These are phyloP conservation scores for Primulina huaijiensis DNA, from an alignment of 257 asterid species.

Conservation along the genomic window DNA sequence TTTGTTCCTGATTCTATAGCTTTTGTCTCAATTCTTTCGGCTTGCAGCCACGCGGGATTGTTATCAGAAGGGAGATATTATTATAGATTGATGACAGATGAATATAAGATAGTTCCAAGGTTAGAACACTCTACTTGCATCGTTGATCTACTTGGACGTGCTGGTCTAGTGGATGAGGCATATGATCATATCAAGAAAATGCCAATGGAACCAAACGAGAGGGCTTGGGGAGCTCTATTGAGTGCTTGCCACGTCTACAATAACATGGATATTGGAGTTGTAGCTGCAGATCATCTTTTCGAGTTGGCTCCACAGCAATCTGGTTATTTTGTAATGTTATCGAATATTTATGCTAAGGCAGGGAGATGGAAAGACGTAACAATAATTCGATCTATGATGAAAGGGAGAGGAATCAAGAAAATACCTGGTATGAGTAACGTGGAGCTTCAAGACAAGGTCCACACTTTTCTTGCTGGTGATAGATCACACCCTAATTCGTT, in stretches of 20 bases:
- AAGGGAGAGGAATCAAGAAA: conserved; percentile 65
- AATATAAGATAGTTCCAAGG: conserved; percentile 61
- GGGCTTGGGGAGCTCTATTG: conserved; percentile 84
- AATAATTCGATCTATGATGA: conserved; percentile 61
- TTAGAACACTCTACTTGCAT: conserved; percentile 80
- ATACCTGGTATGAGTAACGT: conserved; percentile 80
- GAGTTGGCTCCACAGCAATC: conserved; percentile 69
- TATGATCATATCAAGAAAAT: conserved; percentile 53
- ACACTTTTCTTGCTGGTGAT: conserved; percentile 88
- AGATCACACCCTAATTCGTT: conserved; percentile 53
- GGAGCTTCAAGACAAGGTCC: conserved; percentile 53
- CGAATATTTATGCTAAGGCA: conserved; percentile 82
- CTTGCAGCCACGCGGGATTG: conserved; percentile 90
- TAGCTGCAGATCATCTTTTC: conserved; percentile 81
- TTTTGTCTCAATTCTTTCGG: conserved; percentile 82
- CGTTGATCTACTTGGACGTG: conserved; percentile 87
- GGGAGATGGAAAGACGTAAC: conserved; percentile 85
- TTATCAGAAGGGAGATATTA: conserved; percentile 51
- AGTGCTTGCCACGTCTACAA: conserved; percentile 75
- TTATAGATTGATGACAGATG: conserved; percentile 55
- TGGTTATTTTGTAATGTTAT: conserved; percentile 74
- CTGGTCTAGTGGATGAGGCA: conserved; percentile 67
- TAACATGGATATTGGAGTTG: conserved; percentile 63
- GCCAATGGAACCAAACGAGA: conserved; percentile 63
- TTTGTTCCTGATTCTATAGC: conserved; percentile 74